Conservation (phyloP, 2,329 filamentous ascomycete species). For the Volutella citrinella region DNA sequence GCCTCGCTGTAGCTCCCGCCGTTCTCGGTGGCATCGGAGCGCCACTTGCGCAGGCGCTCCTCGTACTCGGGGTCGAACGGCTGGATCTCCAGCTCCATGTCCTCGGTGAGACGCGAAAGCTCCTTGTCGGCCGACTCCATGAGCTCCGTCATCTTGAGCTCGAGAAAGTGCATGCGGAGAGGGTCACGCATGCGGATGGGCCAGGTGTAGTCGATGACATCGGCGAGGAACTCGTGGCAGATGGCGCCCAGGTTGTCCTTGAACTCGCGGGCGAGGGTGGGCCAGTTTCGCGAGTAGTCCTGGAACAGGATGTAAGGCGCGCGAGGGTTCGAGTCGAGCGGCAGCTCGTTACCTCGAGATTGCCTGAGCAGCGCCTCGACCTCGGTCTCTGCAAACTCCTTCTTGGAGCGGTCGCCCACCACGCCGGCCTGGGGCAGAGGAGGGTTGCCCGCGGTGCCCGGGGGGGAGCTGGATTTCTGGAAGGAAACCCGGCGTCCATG, state of each 20-base stretch:
- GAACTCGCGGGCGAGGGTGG: conserved; percentile 49
- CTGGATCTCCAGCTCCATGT: conserved; percentile 52
- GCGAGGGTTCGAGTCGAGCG: conserved; percentile 50
- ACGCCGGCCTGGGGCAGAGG: conserved; percentile 28
- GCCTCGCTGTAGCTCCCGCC: conserved; percentile 48
- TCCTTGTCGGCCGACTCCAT: conserved; percentile 46
- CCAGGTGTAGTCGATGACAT: conserved; percentile 50
- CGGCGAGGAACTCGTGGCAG: conserved; percentile 51
- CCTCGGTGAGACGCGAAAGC: conserved; percentile 43
- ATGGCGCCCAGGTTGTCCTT: conserved; percentile 53
- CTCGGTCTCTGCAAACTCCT: conserved; percentile 45
- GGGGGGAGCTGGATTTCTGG: conserved; percentile 19
- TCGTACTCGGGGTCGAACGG: conserved; percentile 54
- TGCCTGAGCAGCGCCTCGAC: conserved; percentile 48
- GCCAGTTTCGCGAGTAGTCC: conserved; percentile 51
- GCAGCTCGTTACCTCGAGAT: conserved; percentile 51
- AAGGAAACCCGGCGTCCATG: conserved; percentile 50
- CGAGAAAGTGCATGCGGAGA: conserved; percentile 46
- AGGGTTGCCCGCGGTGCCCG: conserved; percentile 12
- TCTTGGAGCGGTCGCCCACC: conserved; percentile 39
- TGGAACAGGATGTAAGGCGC: conserved; percentile 54
- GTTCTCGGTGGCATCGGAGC: conserved; percentile 38
- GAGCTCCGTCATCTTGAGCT: conserved; percentile 45
- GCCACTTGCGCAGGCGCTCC: conserved; percentile 47
- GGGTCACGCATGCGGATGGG: conserved; percentile 50